Percentiles rank a stretch among this genome's conserved stretches.
Evolutionary conservation across 208 protist genomes (phyloP).

Genomic region (Wallacemonas sp.): DNA sequence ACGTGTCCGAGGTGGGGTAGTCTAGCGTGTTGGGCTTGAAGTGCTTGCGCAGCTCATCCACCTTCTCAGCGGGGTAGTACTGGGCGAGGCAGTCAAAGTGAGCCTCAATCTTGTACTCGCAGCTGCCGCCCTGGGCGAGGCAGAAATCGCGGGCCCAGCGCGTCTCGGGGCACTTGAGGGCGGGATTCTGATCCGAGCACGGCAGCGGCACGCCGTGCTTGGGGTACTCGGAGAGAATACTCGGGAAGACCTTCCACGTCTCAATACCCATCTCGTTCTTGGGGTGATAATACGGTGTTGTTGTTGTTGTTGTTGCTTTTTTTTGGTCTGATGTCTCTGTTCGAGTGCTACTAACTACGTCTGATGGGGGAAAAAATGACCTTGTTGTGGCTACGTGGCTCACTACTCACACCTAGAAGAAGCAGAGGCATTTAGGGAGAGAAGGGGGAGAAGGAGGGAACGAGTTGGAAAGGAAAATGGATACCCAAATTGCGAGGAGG

Average conservation of each 20-base stretch:
- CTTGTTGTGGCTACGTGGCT: too few relatives aligned
- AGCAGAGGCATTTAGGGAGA: too few relatives aligned
- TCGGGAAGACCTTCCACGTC: constrained; percentile 81
- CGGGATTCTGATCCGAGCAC: constrained; percentile 79
- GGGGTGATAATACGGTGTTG: too few relatives aligned
- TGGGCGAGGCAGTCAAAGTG: constrained; percentile 90
- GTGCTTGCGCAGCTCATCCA: constrained; percentile 71
- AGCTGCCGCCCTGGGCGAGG: constrained; percentile 77
- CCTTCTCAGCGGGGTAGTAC: constrained; percentile 84
- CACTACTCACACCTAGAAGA: too few relatives aligned
- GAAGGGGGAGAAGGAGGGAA: too few relatives aligned
- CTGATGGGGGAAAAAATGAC: too few relatives aligned
- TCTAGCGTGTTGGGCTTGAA: constrained; percentile 88
- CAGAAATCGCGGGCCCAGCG: constrained; percentile 88
- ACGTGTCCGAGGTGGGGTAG: constrained; percentile 86
- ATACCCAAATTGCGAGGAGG: too few relatives aligned
- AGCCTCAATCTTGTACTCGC: constrained; percentile 92
- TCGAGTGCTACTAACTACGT: too few relatives aligned
- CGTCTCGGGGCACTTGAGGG: constrained; percentile 79
- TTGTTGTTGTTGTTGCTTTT: constrained; percentile 15
- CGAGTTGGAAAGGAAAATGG: too few relatives aligned
- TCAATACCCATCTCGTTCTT: constrained; percentile 74
- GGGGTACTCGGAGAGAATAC: constrained; percentile 77
- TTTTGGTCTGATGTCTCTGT: too few relatives aligned
- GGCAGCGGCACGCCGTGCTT: constrained; percentile 77